A percentile compares a stretch with the other conserved stretches of the same genome.
These are phyloP conservation scores for Phoma herbarum DNA, from an alignment of 2,329 filamentous ascomycete species.

Conservation along the genomic window DNA sequence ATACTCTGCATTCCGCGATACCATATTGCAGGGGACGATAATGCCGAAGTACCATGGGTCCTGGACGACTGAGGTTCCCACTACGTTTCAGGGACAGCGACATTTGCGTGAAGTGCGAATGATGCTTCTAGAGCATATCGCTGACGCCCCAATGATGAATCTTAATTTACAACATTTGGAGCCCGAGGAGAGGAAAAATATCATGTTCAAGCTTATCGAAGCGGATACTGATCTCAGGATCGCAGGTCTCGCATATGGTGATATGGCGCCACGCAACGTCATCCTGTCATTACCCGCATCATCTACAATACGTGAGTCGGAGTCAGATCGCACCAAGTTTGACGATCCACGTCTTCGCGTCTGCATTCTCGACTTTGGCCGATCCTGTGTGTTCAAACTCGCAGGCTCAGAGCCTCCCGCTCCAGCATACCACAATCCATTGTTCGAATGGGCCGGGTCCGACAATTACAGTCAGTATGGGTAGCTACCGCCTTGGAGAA, in stretches of 20 bases:
- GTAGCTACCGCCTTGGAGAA: neutral
- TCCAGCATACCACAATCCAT: neutral
- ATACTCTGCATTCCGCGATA: too few species aligned
- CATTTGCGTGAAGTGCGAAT: too few species aligned
- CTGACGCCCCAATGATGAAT: too few species aligned
- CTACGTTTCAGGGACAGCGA: too few species aligned
- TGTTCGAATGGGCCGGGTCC: neutral
- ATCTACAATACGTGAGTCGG: too few species aligned
- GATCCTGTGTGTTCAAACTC: neutral
- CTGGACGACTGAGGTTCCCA: too few species aligned
- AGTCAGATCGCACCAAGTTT: neutral
- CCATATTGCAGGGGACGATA: too few species aligned
- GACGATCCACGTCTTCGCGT: neutral
- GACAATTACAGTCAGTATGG: neutral
- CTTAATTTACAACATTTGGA: too few species aligned
- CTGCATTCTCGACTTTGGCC: slow-evolving; percentile 2
- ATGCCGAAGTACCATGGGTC: too few species aligned
- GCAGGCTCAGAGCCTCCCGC: neutral
- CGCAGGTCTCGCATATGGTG: neutral
- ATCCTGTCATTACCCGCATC: neutral
- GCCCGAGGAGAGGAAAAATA: too few species aligned
- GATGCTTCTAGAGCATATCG: too few species aligned
- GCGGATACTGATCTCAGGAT: neutral
- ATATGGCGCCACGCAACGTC: neutral
- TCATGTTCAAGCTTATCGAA: neutral